Conservation (phyloP, 768 basidiomycete species). For the Tylopilus balloui region DNA sequence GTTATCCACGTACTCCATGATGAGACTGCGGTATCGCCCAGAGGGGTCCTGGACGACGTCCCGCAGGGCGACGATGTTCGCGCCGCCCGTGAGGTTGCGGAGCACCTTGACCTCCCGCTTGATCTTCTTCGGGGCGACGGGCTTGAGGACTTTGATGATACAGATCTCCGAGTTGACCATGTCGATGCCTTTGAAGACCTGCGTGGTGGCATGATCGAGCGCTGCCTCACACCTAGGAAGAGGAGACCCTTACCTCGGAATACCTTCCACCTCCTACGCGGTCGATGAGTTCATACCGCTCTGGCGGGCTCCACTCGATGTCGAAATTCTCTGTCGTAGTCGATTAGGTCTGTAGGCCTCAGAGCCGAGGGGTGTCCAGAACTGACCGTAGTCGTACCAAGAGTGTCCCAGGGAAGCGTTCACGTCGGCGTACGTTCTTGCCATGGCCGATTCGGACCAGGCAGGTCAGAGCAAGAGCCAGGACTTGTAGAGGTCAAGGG, state of each 20-base stretch:
- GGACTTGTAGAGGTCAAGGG: conserved; percentile 16
- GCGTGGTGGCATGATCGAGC: conserved; percentile 1
- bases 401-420: conserved; percentile 52
- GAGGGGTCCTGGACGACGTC: conserved; percentile 68
- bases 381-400: conserved; percentile 63
- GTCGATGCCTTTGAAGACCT: conserved; percentile 61
- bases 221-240: neutral
- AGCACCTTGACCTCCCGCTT: conserved; percentile 74
- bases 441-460: conserved; percentile 30
- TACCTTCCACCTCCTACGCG: conserved; percentile 65
- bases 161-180: conserved; percentile 50
- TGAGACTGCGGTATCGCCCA: conserved; percentile 56
- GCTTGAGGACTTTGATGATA: conserved; percentile 70
- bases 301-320: conserved; percentile 62
- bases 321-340: conserved; percentile 46
- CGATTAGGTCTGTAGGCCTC: conserved; percentile 1
- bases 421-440: conserved; percentile 52
- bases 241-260: conserved; percentile 44
- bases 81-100: conserved; percentile 62
- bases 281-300: conserved; percentile 61
- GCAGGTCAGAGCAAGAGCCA: conserved; percentile 15
- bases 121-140: conserved; percentile 62
- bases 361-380: neutral
- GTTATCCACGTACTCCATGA: conserved; percentile 68
- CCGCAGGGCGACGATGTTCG: conserved; percentile 62